Conservation (phyloP, 1,284 basidiomycete species). For the Ustilago tritici region DNA sequence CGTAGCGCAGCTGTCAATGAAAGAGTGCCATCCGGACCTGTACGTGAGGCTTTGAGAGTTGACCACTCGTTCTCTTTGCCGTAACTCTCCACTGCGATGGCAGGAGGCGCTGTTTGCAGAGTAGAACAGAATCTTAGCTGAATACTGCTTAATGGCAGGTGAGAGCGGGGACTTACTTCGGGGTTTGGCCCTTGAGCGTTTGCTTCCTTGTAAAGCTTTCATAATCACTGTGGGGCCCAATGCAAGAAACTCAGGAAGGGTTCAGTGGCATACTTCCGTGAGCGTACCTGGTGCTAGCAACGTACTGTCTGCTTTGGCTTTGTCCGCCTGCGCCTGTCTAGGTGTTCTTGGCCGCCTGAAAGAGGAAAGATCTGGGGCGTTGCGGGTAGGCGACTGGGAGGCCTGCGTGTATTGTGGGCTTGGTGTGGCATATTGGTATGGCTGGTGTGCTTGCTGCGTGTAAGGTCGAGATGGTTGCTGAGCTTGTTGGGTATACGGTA, state of each 20-base stretch:
- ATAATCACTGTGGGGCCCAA: constrained; percentile 13
- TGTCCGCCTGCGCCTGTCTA: constrained; percentile 17
- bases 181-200: constrained; percentile 9
- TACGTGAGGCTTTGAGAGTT: constrained; percentile 27
- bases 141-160: not conserved
- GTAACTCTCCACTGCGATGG: not conserved
- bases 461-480: not conserved
- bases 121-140: not conserved
- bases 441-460: not conserved
- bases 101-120: not conserved
- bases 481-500: not conserved
- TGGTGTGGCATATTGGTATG: not conserved
- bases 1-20: constrained; percentile 27
- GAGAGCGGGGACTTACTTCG: constrained; percentile 8
- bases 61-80: constrained; percentile 41
- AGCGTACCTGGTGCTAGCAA: not conserved
- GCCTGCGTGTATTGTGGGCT: not conserved
- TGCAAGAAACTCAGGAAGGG: not conserved
- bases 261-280: no score
- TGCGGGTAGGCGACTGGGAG: not conserved
- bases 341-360: constrained; percentile 12
- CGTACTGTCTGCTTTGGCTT: constrained; percentile 32
- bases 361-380: not conserved
- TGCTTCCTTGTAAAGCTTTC: constrained; percentile 21
- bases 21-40: constrained; percentile 21